Evolutionary conservation across 345 rosid genomes (phyloP), one percentile per base, ranked within the genome.

Genomic region (Gossypium turneri): DNA sequence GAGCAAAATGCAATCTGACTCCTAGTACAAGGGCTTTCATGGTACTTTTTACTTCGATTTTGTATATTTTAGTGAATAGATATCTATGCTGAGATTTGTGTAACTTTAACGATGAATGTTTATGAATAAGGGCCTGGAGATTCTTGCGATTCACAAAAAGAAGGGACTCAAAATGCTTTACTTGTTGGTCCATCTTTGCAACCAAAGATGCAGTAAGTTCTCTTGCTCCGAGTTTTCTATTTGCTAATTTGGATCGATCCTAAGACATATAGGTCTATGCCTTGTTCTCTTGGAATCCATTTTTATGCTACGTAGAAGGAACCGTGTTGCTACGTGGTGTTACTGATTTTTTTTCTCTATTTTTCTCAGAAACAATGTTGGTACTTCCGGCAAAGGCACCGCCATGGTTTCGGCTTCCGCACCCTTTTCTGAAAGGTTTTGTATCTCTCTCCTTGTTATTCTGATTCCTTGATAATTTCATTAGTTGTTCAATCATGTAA

Each of bases 111-210:
- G 20, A 4, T 73, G 25, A 59, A 19, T 73, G 55, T 9, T 60
- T n/a, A 47, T 59, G 53, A 48, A 8, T 77, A 79, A 94, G 98
- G 96, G 70, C 84, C 90, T 34, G 92, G 81, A 78, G 87, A 80
- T 72, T 85, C 94, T 47, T 83, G 78, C 76, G 83, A 77, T 83
- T 51, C 79, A n/a, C 88, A 79, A 20, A 87, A 84, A 85, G 77
- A 82, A 67, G 88, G 82, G 61, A 72, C 83, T 47, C 93, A 86
- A 77, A 95, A 79, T 82, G 88, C 97, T 61, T 75, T 91, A 64
- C 85, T 84, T 78, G 90, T 89, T 81, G 99, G 97, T 82, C 99
- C 97, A 73, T 87, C 95, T 81, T 15, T 87, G 62, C 95, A 85
- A 74, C 81, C 91, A 22, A 92, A 85, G 75, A 87, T 85, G 76